Conservation (phyloP, 495 filamentous ascomycete species). For the Aspergillus nidulans region DNA sequence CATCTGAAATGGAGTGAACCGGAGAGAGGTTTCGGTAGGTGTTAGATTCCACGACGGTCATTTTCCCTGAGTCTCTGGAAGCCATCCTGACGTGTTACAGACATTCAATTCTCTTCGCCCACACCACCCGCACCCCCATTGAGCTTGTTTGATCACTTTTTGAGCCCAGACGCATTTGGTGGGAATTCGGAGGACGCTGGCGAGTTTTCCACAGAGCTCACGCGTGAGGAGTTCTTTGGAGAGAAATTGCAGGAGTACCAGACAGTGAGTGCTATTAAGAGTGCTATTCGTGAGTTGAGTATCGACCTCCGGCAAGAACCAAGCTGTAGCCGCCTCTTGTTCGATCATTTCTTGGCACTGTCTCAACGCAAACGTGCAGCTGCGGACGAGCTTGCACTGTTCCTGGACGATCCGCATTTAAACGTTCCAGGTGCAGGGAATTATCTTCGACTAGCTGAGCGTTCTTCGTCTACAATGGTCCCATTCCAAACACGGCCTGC, state of each 20-base stretch:
- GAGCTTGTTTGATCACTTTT: conserved; percentile 20
- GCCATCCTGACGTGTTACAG: conserved; percentile 9
- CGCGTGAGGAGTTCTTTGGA: conserved; percentile 13
- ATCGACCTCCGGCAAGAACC: conserved; percentile 39
- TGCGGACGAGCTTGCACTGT: conserved; percentile 29
- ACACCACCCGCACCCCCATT: conserved; percentile 12
- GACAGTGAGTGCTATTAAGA: conserved; percentile 26
- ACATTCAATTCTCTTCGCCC: neutral
- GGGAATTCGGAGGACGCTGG: neutral
- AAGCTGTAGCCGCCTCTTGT: conserved; percentile 37
- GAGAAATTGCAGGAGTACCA: conserved; percentile 20
- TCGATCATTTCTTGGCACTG: conserved; percentile 30
- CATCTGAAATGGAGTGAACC: conserved; percentile 42
- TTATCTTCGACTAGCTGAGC: conserved; percentile 26
- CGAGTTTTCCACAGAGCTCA: neutral
- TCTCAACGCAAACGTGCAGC: neutral
- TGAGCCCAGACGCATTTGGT: conserved; percentile 15
- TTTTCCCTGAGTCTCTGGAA: no score
- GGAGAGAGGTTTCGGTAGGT: conserved; percentile 27
- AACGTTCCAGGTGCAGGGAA: conserved; percentile 40
- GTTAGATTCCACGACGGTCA: neutral
- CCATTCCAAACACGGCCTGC: conserved; percentile 9
- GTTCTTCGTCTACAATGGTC: conserved; percentile 16
- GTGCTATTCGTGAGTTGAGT: conserved; percentile 23
- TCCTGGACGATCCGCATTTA: conserved; percentile 40